Base-by-base conservation (phyloP, 2,329 filamentous ascomycete genomes). In the Metarhizium guizhouense region DNA sequence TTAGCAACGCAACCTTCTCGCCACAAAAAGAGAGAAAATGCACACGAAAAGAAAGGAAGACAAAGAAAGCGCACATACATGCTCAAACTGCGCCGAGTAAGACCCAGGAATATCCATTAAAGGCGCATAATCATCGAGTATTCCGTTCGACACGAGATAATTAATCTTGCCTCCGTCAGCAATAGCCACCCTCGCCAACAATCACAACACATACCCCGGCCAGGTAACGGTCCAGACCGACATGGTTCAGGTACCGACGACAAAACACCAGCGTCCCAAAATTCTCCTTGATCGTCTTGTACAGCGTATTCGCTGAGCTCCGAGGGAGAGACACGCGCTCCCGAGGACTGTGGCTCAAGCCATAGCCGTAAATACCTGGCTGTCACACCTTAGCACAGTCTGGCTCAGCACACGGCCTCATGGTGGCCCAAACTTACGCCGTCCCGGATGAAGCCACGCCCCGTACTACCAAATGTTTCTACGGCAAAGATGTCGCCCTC, bases 401-500 rank as follows among this genome's bases (percentile, higher is more conserved):
- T 14, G 11, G 14, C 38, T 14, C 38, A 16, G 3, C 8, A 42
- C 7, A 25, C 43, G 7, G 3, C 18, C 47, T 11, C 0, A 1
- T 2, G 1, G 47, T 61, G 0, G 14, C 10, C 2, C 18, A 1
- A 6, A 63, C 67, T 62, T 71, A 90, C 87, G 73, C 94, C 88
- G 63, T 95, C 90, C 61, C 81, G 76, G 47, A 93, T 84, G 65
- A 86, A 86, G 59, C 90, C 91, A 64, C 87, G 88, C 57, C 91
- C 92, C 13, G 91, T 96, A 66, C 85, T 92, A 40, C 91, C 91
- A 68, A 96, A 96, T 0, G 91, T 96, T 74, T 96, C 91, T 62
- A 96, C 95, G 58, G 91, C 91, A 70, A 93, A 96, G 18, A 90
- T 83, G 64, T 96, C 91, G 40, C 90, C 90, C 71, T 95, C 91